These are phyloP conservation scores for Boletus patriciae DNA, from an alignment of 768 basidiomycete genomes.

Conservation along the genomic window DNA sequence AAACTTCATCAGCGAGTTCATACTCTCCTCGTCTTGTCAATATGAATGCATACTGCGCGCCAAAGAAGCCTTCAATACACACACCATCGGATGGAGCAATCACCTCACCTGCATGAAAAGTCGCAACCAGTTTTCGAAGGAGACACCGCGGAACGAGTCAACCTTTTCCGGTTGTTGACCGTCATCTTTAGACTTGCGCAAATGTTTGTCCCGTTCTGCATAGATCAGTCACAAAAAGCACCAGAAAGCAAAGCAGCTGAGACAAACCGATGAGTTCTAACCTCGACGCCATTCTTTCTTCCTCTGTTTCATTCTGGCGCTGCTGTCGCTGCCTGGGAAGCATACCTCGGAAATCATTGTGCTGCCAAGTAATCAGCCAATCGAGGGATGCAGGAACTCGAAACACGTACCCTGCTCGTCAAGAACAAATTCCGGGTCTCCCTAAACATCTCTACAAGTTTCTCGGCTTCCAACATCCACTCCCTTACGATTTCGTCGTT, in stretches of 20 bases:
- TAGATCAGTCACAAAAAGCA: neutral
- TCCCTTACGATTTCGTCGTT: constrained; percentile 56
- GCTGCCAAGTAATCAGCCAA: constrained; percentile 11
- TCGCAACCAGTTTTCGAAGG: constrained; percentile 81
- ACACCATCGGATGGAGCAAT: neutral
- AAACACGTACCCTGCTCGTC: constrained; percentile 63
- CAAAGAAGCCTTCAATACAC: constrained; percentile 6
- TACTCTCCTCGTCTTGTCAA: constrained; percentile 63
- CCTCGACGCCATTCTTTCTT: constrained; percentile 35
- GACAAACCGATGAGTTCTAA: constrained; percentile 59
- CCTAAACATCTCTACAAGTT: constrained; percentile 84
- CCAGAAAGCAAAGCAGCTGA: neutral
- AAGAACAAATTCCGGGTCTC: constrained; percentile 84
- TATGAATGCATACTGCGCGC: constrained; percentile 68
- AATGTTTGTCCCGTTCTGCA: constrained; percentile 34
- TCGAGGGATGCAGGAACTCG: constrained; percentile 1
- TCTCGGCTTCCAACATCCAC: constrained; percentile 85
- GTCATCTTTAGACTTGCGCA: constrained; percentile 48
- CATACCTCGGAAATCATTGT: constrained; percentile 22
- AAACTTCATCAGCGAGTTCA: constrained; percentile 68
- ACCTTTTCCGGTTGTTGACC: constrained; percentile 45
- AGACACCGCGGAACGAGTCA: constrained; percentile 75
- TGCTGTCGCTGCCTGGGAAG: constrained; percentile 18
- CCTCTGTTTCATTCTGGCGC: constrained; percentile 14
- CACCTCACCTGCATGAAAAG: constrained; percentile 76